Evolutionary conservation across 371 early-diverging fungal genomes (phyloP).

Genomic region (Circinella umbellata): DNA sequence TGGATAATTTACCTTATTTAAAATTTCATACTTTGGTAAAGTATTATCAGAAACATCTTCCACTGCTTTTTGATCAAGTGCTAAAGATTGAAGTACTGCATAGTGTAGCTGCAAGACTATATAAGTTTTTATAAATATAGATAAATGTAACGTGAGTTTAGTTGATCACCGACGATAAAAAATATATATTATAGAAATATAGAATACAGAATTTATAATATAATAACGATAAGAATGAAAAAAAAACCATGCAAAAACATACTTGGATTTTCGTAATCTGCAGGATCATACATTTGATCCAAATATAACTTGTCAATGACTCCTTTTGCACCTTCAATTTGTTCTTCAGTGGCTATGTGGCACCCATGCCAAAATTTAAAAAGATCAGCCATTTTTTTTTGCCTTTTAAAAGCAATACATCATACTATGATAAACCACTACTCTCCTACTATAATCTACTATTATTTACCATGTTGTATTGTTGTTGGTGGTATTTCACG

Average conservation of each 20-base stretch:
- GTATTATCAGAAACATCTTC: slow-evolving; percentile 24
- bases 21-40: slow-evolving; percentile 22
- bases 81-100: slow-evolving; percentile 64
- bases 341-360: slow-evolving; percentile 13
- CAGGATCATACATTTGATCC: slow-evolving; percentile 48
- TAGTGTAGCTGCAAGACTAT: slow-evolving; percentile 66
- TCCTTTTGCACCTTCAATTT: slow-evolving; percentile 3
- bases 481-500: slow-evolving; percentile 50
- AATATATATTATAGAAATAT: not conserved
- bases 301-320: not conserved
- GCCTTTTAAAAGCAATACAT: not conserved
- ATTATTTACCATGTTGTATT: slow-evolving; percentile 28
- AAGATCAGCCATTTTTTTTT: not conserved
- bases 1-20: slow-evolving; percentile 22
- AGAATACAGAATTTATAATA: too few species aligned
- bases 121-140: not conserved
- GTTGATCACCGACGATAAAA: not conserved
- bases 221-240: not conserved
- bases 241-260: slow-evolving; percentile 16
- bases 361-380: not conserved
- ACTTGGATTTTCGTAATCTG: slow-evolving; percentile 69
- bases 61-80: slow-evolving; percentile 38
- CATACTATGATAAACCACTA: not conserved
- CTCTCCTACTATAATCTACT: too few species aligned
- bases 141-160: slow-evolving; percentile 2